Evolutionary conservation across 2,329 filamentous ascomycete species (phyloP).

Genomic region (Cordyceps cateniannulata): DNA sequence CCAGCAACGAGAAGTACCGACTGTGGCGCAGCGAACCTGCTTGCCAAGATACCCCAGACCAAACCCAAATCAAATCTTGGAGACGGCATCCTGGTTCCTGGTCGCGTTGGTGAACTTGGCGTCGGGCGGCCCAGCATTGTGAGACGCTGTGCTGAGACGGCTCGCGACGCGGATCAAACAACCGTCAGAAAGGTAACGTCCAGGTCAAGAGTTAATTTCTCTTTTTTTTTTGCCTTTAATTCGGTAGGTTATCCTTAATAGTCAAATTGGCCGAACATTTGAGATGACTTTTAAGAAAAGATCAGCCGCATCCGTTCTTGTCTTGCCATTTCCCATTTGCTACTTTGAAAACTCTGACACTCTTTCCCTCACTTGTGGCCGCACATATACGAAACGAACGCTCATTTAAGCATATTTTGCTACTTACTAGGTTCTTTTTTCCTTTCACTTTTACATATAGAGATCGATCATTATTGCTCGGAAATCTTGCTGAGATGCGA

Average conservation of each 20-base stretch:
- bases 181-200: neutral
- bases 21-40: neutral
- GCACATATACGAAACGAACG: neutral
- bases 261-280: neutral
- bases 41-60: too few relatives aligned
- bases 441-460: neutral
- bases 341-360: neutral
- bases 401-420: neutral
- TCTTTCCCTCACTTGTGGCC: neutral
- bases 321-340: neutral
- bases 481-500: neutral
- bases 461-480: neutral
- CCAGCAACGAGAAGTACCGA: too few relatives aligned
- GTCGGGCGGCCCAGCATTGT: neutral
- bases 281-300: constrained; percentile 6
- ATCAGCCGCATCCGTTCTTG: neutral
- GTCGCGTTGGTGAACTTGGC: neutral
- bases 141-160: constrained; percentile 11
- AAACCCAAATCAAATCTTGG: too few relatives aligned
- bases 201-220: neutral
- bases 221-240: neutral
- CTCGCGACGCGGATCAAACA: constrained; percentile 10
- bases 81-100: neutral
- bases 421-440: neutral
- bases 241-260: neutral